phyloP scores from a whole-genome alignment of 2,329 filamentous ascomycete species.

The Diaporthe nobilis region DNA sequence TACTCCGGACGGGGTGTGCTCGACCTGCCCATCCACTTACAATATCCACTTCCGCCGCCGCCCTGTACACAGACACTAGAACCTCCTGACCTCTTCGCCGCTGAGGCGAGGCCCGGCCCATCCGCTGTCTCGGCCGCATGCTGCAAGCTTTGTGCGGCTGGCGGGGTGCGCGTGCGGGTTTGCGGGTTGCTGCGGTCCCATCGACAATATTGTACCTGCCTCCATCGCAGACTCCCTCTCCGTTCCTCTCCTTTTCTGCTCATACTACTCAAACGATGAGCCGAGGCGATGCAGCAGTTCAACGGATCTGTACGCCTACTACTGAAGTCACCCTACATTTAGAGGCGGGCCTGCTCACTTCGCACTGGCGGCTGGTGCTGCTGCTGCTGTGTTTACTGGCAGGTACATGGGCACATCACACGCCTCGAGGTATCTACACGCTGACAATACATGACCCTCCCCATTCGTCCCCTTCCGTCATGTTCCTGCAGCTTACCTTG shows the following conservation, averaged over 20 bases:
- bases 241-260: background rate
- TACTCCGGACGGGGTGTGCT: background rate
- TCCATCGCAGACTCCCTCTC: background rate
- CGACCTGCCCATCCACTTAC: background rate
- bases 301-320: background rate
- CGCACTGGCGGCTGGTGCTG: background rate
- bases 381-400: background rate
- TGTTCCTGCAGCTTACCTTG: slow-evolving; percentile 36
- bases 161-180: background rate
- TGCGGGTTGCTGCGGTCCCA: background rate
- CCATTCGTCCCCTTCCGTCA: background rate
- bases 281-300: background rate
- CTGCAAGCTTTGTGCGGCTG: slow-evolving; percentile 31
- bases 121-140: slow-evolving; percentile 40
- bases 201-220: background rate
- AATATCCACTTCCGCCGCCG: slow-evolving; percentile 20
- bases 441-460: slow-evolving; percentile 9
- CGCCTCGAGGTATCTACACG: slow-evolving; percentile 6
- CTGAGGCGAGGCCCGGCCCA: slow-evolving; percentile 31
- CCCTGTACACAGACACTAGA: slow-evolving; percentile 1
- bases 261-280: background rate
- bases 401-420: slow-evolving; percentile 4
- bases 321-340: too few species aligned
- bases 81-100: slow-evolving; percentile 7
- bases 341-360: background rate